Evolutionary conservation across 2,329 filamentous ascomycete species (phyloP).

Genomic region (Thermothelomyces thermophilus): DNA sequence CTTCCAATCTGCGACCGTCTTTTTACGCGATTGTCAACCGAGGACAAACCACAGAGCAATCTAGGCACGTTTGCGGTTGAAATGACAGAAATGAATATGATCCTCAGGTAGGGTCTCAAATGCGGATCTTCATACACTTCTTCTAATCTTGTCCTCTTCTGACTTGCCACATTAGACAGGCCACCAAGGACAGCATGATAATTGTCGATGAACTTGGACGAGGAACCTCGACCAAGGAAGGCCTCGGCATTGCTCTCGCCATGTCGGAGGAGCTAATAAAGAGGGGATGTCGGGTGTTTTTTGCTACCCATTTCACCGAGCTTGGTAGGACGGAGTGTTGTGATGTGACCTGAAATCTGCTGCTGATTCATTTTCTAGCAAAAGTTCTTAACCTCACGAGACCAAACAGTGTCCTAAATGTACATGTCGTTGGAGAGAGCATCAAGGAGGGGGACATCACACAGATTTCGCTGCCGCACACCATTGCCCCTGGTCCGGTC

Average conservation of each 20-base stretch:
- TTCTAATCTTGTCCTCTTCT: not conserved
- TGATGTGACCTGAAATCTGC: too few relatives aligned
- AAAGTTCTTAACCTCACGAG: constrained; percentile 72
- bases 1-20: constrained; percentile 76
- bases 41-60: constrained; percentile 84
- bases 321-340: constrained; percentile 40
- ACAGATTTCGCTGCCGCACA: constrained; percentile 83
- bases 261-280: constrained; percentile 83
- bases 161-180: constrained; percentile 46
- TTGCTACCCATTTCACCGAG: constrained; percentile 87
- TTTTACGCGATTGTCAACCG: constrained; percentile 79
- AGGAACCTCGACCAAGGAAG: constrained; percentile 83
- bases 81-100: constrained; percentile 94
- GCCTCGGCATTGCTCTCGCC: constrained; percentile 79
- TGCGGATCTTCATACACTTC: not conserved
- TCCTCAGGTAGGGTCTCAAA: constrained; percentile 50
- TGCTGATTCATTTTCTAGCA: constrained; percentile 42
- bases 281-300: constrained; percentile 76
- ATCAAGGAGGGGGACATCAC: constrained; percentile 43
- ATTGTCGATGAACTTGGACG: constrained; percentile 90
- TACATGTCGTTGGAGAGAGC: constrained; percentile 71
- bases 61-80: constrained; percentile 90
- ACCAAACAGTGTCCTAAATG: constrained; percentile 67
- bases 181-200: constrained; percentile 67
- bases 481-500: constrained; percentile 64